Percentiles rank a stretch among this genome's conserved stretches.
Conservation (phyloP, 179 eudicot species). For the Beta lomatogona region DNA sequence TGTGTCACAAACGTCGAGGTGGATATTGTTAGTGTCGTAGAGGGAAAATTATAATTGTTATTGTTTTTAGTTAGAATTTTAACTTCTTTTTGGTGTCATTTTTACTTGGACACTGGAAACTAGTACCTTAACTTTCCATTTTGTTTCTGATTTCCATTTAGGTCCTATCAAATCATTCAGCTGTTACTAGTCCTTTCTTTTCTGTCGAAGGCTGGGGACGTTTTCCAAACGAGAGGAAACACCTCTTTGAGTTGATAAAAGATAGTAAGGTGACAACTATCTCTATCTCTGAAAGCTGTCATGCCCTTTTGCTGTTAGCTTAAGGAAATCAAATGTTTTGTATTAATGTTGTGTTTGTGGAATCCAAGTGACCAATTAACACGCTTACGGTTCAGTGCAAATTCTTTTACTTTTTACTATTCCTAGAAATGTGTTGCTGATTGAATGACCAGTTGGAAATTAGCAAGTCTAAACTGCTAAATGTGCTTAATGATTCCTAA, state of each 20-base stretch:
- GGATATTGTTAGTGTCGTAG: not conserved
- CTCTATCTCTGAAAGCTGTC: not conserved
- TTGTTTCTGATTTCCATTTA: constrained; percentile 26
- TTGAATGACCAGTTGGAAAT: not conserved
- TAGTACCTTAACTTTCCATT: not conserved
- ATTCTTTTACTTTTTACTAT: not conserved
- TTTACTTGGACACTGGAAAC: not conserved
- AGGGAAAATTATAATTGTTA: not conserved
- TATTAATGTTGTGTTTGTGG: not conserved
- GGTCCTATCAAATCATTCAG: constrained; percentile 74
- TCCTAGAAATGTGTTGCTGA: not conserved
- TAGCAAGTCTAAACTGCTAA: not conserved
- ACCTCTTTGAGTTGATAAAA: constrained; percentile 58
- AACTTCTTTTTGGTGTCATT: not conserved
- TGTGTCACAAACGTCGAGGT: not conserved
- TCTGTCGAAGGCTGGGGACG: constrained; percentile 68
- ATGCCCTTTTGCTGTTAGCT: not conserved
- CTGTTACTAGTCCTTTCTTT: constrained; percentile 57
- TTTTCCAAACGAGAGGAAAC: constrained; percentile 66
- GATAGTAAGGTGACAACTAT: constrained; percentile 60
- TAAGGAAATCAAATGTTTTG: not conserved
- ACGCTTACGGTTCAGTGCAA: not conserved
- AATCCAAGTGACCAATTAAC: not conserved
- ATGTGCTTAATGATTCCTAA: constrained; percentile 2
- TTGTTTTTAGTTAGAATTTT: not conserved